These are phyloP conservation scores for Ambrosia artemisiifolia DNA, from an alignment of 129 eudicot genomes.

Conservation along the genomic window DNA sequence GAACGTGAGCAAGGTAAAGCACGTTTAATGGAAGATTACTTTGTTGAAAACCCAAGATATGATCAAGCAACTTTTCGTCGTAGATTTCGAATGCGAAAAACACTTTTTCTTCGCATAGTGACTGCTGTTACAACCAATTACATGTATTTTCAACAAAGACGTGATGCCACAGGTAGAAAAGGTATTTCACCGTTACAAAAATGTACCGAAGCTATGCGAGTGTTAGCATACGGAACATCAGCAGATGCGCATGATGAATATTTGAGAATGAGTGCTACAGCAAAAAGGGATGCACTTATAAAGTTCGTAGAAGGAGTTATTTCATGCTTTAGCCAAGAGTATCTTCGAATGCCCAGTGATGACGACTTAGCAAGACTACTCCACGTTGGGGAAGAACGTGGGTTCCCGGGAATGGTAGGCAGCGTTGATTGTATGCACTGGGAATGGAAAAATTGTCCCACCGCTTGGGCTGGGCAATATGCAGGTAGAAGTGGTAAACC, in stretches of 20 bases:
- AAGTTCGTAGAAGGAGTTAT: not conserved
- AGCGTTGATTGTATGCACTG: too few relatives aligned
- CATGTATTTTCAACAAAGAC: not conserved
- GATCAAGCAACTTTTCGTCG: not conserved
- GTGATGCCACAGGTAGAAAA: not conserved
- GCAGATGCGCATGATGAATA: not conserved
- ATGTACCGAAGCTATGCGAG: not conserved
- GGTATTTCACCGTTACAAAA: conserved; percentile 5
- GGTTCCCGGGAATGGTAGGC: too few relatives aligned
- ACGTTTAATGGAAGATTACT: conserved; percentile 1
- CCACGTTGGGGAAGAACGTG: too few relatives aligned
- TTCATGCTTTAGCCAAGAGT: too few relatives aligned
- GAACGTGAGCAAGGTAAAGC: not conserved
- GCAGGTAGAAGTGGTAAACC: too few relatives aligned
- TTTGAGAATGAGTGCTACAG: not conserved
- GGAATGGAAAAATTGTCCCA: too few relatives aligned
- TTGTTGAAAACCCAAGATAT: not conserved
- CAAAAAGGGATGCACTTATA: not conserved
- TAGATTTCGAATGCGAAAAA: not conserved
- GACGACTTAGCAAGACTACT: too few relatives aligned
- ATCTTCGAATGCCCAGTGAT: not conserved
- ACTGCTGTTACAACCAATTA: not conserved
- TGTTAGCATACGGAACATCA: not conserved
- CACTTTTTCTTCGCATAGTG: not conserved
- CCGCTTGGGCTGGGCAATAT: too few relatives aligned